Base-by-base conservation (phyloP, 805 yeast species). In the Starmerella stigmatis region DNA sequence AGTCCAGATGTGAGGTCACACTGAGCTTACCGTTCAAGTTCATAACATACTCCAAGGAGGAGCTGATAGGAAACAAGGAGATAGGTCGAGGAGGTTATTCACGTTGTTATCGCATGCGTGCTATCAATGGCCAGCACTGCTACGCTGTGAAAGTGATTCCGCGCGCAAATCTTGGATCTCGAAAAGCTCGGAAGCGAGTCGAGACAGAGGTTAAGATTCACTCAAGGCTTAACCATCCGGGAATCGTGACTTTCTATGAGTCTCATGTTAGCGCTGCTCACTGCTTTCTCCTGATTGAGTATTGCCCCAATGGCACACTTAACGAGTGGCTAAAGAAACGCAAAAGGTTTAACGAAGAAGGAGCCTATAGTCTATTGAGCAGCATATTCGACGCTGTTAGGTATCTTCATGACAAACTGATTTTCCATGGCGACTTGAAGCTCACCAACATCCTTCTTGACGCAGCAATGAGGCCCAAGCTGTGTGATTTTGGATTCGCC, bases 401-500 rank as follows among this genome's bases (percentile, higher is more conserved):
- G 61, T 88, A 86, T 61, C 75, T 89, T 72, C 98, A 92, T 61
- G 73, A 81, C 34, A 75, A 94, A 64, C 73, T 89, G 62, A 94
- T 89, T 15, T 85, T 89, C 54, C 98, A 89, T 66, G 76, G 97
- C 65, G 98, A 89, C 63, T 71, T 89, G 61, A 89, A 89, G 65
- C 73, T 89, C 47, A 96, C 97, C 32, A 89, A 89, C 64, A 85
- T 89, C 52, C 86, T 89, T 63, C 82, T 89, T 56, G 97, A 92
- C 61, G 83, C 86, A 3, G 72, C 82, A 34, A 88, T 88, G 94
- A 83, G 84, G 61, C 75, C 89, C 58, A 89, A 88, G 61, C 79
- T 89, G 50, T 96, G 97, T 54, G 98, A 89, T 64, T 92, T 89
- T 67, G 98, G 98, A 21, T 72, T 89, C 51, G 97, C 98, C 16